Evolutionary conservation across 2,329 filamentous ascomycete species (phyloP).

Genomic region (Macrophomina phaseolina): DNA sequence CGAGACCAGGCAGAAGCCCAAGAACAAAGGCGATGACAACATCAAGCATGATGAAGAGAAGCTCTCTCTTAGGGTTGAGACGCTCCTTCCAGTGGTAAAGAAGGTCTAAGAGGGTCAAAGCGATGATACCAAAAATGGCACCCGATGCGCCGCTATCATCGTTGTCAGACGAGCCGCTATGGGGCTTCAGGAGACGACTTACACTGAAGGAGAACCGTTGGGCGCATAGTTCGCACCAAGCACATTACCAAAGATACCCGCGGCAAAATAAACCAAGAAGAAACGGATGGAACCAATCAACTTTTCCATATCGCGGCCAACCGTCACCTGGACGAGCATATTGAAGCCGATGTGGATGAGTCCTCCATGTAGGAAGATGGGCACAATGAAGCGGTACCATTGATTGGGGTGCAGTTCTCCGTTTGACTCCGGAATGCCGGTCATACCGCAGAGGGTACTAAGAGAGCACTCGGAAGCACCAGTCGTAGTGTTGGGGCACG

Average conservation of each 20-base stretch:
- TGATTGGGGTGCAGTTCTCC: conserved; percentile 75
- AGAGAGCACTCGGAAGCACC: conserved; percentile 70
- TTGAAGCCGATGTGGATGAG: conserved; percentile 97
- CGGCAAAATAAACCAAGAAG: conserved; percentile 84
- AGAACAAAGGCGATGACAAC: conserved; percentile 90
- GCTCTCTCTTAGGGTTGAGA: conserved; percentile 75
- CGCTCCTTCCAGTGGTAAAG: conserved; percentile 91
- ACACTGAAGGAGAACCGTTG: conserved; percentile 71
- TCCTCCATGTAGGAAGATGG: conserved; percentile 94
- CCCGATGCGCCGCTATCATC: conserved; percentile 78
- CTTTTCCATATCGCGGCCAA: conserved; percentile 91
- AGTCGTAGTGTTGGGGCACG: conserved; percentile 80
- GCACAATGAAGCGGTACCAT: conserved; percentile 95
- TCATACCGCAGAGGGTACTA: conserved; percentile 82
- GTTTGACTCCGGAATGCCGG: conserved; percentile 65
- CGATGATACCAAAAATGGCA: conserved; percentile 88
- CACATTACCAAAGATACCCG: conserved; percentile 95
- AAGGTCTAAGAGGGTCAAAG: conserved; percentile 84
- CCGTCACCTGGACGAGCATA: conserved; percentile 84
- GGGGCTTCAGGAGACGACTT: background rate
- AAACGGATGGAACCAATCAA: conserved; percentile 89
- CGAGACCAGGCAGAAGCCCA: conserved; percentile 86
- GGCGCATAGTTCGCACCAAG: conserved; percentile 93
- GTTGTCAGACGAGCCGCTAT: background rate
- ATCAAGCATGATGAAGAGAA: conserved; percentile 86